Percentiles rank a stretch among this genome's conserved stretches.
These are phyloP conservation scores for Mucor saturninus DNA, from an alignment of 371 early-diverging fungal species.

Conservation along the genomic window DNA sequence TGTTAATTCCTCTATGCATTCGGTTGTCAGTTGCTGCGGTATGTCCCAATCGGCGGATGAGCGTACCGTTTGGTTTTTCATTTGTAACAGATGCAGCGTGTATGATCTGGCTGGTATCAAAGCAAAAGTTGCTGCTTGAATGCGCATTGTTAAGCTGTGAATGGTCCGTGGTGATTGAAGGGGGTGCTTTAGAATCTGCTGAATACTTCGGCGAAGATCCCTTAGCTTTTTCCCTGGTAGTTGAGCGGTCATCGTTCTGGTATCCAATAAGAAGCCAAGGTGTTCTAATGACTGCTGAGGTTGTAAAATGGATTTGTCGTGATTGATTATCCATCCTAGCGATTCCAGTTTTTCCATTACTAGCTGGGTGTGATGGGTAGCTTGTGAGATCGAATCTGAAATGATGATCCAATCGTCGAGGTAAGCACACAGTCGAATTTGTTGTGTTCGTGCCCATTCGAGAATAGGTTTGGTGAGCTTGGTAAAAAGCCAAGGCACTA, in stretches of 20 bases:
- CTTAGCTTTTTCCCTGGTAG: conserved; percentile 32
- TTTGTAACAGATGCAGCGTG: conserved; percentile 13
- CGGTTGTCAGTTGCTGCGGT: neutral
- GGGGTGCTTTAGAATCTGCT: conserved; percentile 6
- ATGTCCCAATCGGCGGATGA: conserved; percentile 6
- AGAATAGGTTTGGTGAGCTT: conserved; percentile 34
- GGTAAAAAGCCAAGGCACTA: conserved; percentile 42
- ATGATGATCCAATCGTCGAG: conserved; percentile 35
- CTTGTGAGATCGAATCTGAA: conserved; percentile 1
- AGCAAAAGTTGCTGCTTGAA: conserved; percentile 23
- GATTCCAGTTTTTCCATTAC: conserved; percentile 24
- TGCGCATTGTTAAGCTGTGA: conserved; percentile 26
- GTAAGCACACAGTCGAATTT: conserved; percentile 27
- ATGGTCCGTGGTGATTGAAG: conserved; percentile 10
- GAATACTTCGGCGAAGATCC: conserved; percentile 22
- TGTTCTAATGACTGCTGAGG: conserved; percentile 36
- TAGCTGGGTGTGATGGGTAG: conserved; percentile 13
- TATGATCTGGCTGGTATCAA: conserved; percentile 18
- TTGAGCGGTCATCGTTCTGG: conserved; percentile 22
- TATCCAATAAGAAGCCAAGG: conserved; percentile 33
- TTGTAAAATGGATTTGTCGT: conserved; percentile 23
- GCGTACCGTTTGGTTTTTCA: conserved; percentile 3
- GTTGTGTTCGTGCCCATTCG: conserved; percentile 32
- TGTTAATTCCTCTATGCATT: conserved; percentile 12
- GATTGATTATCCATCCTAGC: conserved; percentile 33